Percentiles rank a stretch among this genome's conserved stretches.
phyloP scores from a whole-genome alignment of 306 rosid genomes.

The Trifolium fragiferum region DNA sequence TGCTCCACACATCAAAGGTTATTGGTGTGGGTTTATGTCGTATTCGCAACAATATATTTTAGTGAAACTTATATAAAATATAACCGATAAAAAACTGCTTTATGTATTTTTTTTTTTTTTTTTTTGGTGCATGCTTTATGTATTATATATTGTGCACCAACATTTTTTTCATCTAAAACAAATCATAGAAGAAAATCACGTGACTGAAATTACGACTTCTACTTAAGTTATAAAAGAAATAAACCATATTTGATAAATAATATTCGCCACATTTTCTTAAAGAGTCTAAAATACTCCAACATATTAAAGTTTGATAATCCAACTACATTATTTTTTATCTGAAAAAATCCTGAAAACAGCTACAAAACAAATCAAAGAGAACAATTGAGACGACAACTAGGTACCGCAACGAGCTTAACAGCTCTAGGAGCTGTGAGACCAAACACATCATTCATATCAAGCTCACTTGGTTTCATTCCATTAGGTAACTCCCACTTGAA shows the following conservation, averaged over 20 bases:
- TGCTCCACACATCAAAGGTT: too few relatives aligned
- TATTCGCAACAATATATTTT: too few relatives aligned
- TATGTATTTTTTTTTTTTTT: too few relatives aligned
- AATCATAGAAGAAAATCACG: too few relatives aligned
- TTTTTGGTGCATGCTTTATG: too few relatives aligned
- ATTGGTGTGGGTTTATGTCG: too few relatives aligned
- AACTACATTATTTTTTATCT: neutral
- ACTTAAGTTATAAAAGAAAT: too few relatives aligned
- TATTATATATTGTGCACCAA: too few relatives aligned
- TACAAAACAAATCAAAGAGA: slow-evolving; percentile 8
- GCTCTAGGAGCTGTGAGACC: slow-evolving; percentile 68
- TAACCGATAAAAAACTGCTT: too few relatives aligned
- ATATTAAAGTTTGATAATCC: neutral
- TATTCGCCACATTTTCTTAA: neutral
- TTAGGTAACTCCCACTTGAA: slow-evolving; percentile 59
- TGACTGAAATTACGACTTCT: too few relatives aligned
- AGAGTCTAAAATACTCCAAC: neutral
- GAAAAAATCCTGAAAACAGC: neutral
- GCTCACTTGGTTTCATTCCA: slow-evolving; percentile 53
- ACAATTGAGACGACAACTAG: slow-evolving; percentile 47
- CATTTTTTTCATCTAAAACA: too few relatives aligned
- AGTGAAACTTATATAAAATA: too few relatives aligned
- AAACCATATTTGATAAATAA: neutral
- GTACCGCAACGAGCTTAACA: slow-evolving; percentile 57
- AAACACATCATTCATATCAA: slow-evolving; percentile 62